Base-by-base conservation (phyloP, 2,329 filamentous ascomycete species). In the Chaetoscypha palmicola region DNA sequence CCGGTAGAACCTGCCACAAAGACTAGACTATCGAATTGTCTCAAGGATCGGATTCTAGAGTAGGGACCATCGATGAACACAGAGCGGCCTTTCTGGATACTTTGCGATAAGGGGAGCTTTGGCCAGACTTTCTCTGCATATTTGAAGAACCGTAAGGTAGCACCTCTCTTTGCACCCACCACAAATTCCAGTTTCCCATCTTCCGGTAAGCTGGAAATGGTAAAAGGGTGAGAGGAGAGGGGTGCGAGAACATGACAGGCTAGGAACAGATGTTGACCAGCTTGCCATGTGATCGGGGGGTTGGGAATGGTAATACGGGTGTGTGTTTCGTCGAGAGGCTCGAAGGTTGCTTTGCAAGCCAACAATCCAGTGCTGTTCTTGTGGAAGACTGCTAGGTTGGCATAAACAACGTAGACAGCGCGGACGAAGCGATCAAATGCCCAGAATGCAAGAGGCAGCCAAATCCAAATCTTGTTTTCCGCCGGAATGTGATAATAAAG, bases 171-270 rank as follows among this genome's bases (percentile, higher is more conserved):
- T 1, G 73, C 67, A 45, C 74, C 73, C 8, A 79, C 65, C 3
- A 76, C 57, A 48, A 81, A 77, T 40, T 77, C 73, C 58, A 80
- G 66, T 44, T 68, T 71, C 1, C 68, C 66, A 53, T 79, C 76
- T 30, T 66, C 65, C 0, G 74, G 72, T 10, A 79, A 66, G 1
- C 73, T 76, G 2, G 73, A 65, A 46, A 83, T 77, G 1, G 77
- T 82, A 55, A 83, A 83, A 0, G 79, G 80, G 51, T 84, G 79
- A 19, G 72, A 74, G 54, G 82, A 76, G 2, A 83, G 61, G 1
- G 76, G 77, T 14, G 69, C 67, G 28, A 80, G 58, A 0, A 67
- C 68, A 53, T 74, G 79, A 53, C 68, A 79, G 4, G 74, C 73
- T 2, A 83, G 62, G 52, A 81, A 80, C 0, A 77, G 68, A 56